phyloP scores from a whole-genome alignment of 1,284 basidiomycete genomes.

The Moesziomyces sp. region DNA sequence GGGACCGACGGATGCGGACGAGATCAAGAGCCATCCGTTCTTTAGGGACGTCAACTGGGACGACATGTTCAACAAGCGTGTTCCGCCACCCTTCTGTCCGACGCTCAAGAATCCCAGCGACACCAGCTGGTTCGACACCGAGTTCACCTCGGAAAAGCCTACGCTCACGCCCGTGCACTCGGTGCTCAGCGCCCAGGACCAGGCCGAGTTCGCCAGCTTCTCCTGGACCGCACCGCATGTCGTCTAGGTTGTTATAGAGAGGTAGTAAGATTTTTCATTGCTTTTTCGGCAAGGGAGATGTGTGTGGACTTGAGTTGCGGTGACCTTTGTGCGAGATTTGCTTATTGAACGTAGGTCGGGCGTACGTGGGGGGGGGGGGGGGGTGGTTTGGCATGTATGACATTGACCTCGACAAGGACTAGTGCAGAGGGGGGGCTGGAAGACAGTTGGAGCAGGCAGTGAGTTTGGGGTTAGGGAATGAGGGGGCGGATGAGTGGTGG shows the following conservation, averaged over 20 bases:
- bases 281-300: too few relatives aligned
- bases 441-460: too few relatives aligned
- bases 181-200: conserved; percentile 89
- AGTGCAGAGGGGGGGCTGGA: too few relatives aligned
- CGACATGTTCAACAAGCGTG: conserved; percentile 93
- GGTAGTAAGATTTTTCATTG: too few relatives aligned
- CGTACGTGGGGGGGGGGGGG: too few relatives aligned
- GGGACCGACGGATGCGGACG: conserved; percentile 91
- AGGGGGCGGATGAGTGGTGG: too few relatives aligned
- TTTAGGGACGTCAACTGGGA: conserved; percentile 98
- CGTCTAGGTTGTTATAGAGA: background rate
- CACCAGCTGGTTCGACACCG: conserved; percentile 88
- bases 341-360: too few relatives aligned
- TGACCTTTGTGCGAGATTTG: too few relatives aligned
- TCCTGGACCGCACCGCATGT: conserved; percentile 54
- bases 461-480: too few relatives aligned
- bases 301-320: background rate
- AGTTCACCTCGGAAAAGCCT: conserved; percentile 95
- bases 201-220: conserved; percentile 72
- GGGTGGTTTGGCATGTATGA: too few relatives aligned
- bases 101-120: conserved; percentile 76
- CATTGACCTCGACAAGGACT: too few relatives aligned
- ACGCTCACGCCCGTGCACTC: conserved; percentile 97
- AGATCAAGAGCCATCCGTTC: conserved; percentile 97
- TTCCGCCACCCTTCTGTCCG: conserved; percentile 96